Evolutionary conservation across 2,329 filamentous ascomycete genomes (phyloP), one percentile per base, ranked within the genome.

Genomic region (Ophiostoma himal-ulmi): DNA sequence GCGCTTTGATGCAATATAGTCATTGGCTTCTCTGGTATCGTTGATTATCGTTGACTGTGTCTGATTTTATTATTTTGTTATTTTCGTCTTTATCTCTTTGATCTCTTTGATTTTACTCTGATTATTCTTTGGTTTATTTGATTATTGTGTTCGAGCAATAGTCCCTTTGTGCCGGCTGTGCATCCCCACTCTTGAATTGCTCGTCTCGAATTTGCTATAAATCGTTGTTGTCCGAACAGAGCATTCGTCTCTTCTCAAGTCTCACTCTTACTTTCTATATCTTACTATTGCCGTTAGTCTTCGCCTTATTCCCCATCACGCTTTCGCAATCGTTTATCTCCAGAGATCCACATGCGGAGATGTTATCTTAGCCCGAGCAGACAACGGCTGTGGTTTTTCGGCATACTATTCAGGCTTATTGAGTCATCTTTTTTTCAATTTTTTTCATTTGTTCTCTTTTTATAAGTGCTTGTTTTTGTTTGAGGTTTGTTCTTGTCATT

Each of bases 341-440:
- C 37, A 30, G 6, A 36, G 36, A 69, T 44, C 41, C 52, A 57
- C 68, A 48, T 26, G 52, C 68, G 57, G 68, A 64, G 68, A 69
- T 65, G 37, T 41, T 22, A n/a, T 22, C 20, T 69, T 41, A n/a
- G 57, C 57, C 54, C 54, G 37, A 60, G 26, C 57, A 22, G 57
- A 48, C 39, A 8, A 41, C 57, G 54, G 57, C 60, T 26, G 52
- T 48, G n/a, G 52, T 22, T 57, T 57, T 57, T 70, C 64, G 68
- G 60, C 20, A 52, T 62, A 57, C 20, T 22, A 57, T 57, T 26
- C n/a, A 57, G 7, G 26, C 5, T 34, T 62, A 26, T 62, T 62
- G 26, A 34, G 13, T 62, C 57, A 62, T 62, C 10, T 13, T 13
- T 20, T 62, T 60, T 34, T 17, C n/a, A n/a, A n/a, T 4, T 8